Conservation (phyloP, 257 asterid genomes). For the Nicotiana attenuata region DNA sequence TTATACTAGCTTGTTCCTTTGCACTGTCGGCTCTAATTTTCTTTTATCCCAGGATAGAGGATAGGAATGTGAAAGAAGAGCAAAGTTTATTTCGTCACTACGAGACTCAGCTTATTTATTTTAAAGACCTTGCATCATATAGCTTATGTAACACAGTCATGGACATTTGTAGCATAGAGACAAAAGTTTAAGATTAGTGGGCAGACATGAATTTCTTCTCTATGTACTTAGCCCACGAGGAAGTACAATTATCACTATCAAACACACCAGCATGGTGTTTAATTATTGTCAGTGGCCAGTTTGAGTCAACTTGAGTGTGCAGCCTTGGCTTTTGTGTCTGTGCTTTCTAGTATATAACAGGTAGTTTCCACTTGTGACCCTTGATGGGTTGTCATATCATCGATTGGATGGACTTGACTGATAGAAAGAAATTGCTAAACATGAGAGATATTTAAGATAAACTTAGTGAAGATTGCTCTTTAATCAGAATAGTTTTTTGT, state of each 20-base stretch:
- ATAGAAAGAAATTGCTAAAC: neutral
- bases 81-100: too few species aligned
- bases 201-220: neutral
- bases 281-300: neutral
- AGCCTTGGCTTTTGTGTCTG: neutral
- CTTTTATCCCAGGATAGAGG: neutral
- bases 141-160: neutral
- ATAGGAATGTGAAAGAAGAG: too few species aligned
- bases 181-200: neutral
- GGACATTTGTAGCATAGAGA: neutral
- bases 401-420: neutral
- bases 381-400: neutral
- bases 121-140: neutral
- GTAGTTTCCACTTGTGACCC: neutral
- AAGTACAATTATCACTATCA: neutral
- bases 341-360: neutral
- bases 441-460: neutral
- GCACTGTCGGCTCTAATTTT: neutral
- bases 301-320: neutral
- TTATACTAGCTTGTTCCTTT: constrained; percentile 8
- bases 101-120: neutral
- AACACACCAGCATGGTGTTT: neutral
- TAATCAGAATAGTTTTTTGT: neutral
- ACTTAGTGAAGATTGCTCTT: neutral
- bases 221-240: neutral